Conservation (phyloP, 1,139 yeast species). For the Yamadazyma buinensis region DNA sequence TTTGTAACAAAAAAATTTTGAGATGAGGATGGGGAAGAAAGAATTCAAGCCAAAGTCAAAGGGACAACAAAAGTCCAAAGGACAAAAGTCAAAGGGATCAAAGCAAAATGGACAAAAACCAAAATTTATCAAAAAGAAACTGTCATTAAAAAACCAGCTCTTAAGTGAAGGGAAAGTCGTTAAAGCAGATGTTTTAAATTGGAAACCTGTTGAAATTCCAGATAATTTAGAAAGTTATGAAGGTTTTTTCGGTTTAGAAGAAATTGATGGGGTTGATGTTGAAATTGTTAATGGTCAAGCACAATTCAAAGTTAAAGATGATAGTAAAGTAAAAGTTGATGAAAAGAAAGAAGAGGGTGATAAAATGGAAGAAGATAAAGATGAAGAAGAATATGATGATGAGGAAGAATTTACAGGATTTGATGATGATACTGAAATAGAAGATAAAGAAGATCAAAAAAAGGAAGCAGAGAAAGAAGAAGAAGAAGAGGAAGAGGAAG, state of each 20-base stretch:
- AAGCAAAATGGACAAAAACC: neutral
- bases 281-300: conserved; percentile 62
- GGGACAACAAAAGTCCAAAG: neutral
- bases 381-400: conserved; percentile 14
- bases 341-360: conserved; percentile 5
- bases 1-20: conserved; percentile 5
- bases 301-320: conserved; percentile 54
- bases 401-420: conserved; percentile 14
- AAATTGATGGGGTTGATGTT: conserved; percentile 88
- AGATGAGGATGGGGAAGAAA: conserved; percentile 6
- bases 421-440: conserved; percentile 12
- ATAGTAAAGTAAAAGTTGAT: conserved; percentile 14
- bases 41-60: conserved; percentile 1
- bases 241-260: conserved; percentile 91
- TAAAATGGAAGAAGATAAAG: conserved; percentile 7
- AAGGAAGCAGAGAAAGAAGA: conserved; percentile 15
- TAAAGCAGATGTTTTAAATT: conserved; percentile 49
- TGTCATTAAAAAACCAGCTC: conserved; percentile 1
- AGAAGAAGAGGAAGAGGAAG: conserved; percentile 9
- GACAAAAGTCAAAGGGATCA: neutral
- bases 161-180: conserved; percentile 23
- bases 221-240: conserved; percentile 83
- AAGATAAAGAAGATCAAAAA: conserved; percentile 12
- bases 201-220: conserved; percentile 84
- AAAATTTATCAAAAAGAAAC: neutral